Base-by-base conservation (phyloP, 2,329 filamentous ascomycete species). In the Colletotrichum sp. region DNA sequence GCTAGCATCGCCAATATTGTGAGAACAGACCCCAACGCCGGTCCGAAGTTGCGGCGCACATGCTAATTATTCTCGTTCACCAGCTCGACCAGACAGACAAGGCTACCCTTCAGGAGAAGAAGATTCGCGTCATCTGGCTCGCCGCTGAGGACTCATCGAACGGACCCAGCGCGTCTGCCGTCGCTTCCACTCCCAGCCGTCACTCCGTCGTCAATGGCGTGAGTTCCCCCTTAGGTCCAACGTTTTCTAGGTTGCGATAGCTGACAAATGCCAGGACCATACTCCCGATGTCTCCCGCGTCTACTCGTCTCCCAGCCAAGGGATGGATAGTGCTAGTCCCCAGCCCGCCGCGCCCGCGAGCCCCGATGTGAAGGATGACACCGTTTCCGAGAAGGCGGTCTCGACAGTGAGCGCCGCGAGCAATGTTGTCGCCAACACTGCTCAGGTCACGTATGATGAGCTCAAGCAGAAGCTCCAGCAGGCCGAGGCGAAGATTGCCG, bases 121-220 rank as follows among this genome's bases (percentile, higher is more conserved):
- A 99, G 90, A 99, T 99, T 80, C 93, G 96, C 63, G 97, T 99
- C 78, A 90, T 90, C 79, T 99, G 96, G 90, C 89, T 98, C 57
- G 86, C 94, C 64, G 89, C 93, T 12, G 90, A 92, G 66, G 90
- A 90, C 68, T 57, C 64, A 26, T 34, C 77, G 13, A 70, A 82
- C 36, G 76, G 74, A 43, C 34, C 80, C 48, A 80, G 77, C 57
- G 73, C 78, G 16, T 34, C 68, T 30, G 79, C 78, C 43, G 57
- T 77, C 12, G 70, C 80, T 6, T 79, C 80, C 74, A 90, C 88
- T 2, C 88, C 88, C 12, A 86, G 78, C 80, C 88, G 85, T 80
- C 80, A 82, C 64, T 81, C 83, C 18, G 76, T 83, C 21, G 77
- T 82, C 39, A 88, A 87, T 74, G 86, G 84, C 21, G 74, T 76